These are phyloP conservation scores for Elasticomyces elasticus DNA, from an alignment of 495 filamentous ascomycete species.

Conservation along the genomic window DNA sequence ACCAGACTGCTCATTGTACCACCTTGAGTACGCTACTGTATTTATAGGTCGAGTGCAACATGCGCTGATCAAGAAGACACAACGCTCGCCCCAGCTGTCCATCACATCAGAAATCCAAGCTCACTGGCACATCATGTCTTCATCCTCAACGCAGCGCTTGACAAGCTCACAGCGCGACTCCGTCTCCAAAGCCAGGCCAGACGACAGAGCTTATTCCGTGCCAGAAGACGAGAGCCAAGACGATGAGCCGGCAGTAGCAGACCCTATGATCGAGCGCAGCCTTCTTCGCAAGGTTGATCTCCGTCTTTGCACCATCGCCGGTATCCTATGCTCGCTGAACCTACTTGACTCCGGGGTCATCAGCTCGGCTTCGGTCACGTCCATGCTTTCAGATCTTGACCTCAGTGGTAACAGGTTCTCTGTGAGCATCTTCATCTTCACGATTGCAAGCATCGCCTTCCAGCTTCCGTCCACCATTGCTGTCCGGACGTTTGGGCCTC, in stretches of 20 bases:
- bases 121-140: not conserved
- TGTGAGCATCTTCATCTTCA: conserved; percentile 71
- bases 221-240: not conserved
- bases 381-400: conserved; percentile 56
- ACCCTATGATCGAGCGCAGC: conserved; percentile 18
- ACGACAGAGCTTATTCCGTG: not conserved
- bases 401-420: conserved; percentile 58
- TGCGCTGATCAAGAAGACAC: no score
- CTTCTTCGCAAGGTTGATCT: conserved; percentile 60
- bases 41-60: no score
- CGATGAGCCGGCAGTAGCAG: not conserved
- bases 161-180: not conserved
- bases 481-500: conserved; percentile 56
- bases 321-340: conserved; percentile 62
- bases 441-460: conserved; percentile 61
- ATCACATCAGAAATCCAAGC: not conserved
- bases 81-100: no score
- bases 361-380: conserved; percentile 65
- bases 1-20: no score
- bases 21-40: no score
- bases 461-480: conserved; percentile 66
- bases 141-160: not conserved
- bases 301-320: conserved; percentile 66
- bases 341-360: conserved; percentile 68
- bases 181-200: not conserved